Percentiles rank a stretch among this genome's conserved stretches.
These are phyloP conservation scores for Pisolithus tinctorius DNA, from an alignment of 768 basidiomycete genomes.

Conservation along the genomic window DNA sequence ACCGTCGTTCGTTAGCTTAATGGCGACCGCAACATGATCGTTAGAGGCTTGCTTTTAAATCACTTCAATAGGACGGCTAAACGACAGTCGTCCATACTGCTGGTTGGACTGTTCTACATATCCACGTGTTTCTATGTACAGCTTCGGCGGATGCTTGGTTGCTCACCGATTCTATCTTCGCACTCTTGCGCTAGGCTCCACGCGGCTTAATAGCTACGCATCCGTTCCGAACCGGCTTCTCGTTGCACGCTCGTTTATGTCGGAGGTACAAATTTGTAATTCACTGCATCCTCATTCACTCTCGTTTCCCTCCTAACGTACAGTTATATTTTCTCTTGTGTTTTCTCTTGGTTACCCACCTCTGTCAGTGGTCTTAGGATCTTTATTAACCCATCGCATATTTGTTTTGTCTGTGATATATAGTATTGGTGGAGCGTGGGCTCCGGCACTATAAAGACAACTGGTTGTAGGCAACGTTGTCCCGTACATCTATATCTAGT, in stretches of 20 bases:
- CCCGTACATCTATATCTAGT: no score
- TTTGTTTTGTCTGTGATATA: conserved; percentile 36
- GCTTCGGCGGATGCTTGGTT: background rate
- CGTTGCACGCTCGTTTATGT: conserved; percentile 19
- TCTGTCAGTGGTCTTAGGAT: conserved; percentile 16
- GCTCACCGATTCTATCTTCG: conserved; percentile 5
- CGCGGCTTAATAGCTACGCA: conserved; percentile 21
- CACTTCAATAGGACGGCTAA: conserved; percentile 2
- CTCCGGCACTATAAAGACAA: background rate
- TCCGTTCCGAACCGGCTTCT: conserved; percentile 10
- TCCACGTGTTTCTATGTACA: background rate
- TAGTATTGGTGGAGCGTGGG: conserved; percentile 26
- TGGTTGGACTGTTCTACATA: conserved; percentile 5
- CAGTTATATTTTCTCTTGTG: conserved; percentile 10
- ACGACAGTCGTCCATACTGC: conserved; percentile 3
- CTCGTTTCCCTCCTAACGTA: conserved; percentile 19
- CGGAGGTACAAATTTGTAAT: conserved; percentile 28
- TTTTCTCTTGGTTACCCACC: conserved; percentile 12
- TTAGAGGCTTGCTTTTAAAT: background rate
- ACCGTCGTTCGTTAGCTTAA: conserved; percentile 16
- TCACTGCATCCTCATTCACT: conserved; percentile 21
- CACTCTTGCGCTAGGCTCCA: conserved; percentile 12
- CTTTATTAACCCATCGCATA: conserved; percentile 30
- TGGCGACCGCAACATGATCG: conserved; percentile 28
- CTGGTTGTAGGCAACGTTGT: no score